A percentile compares a stretch with the other conserved stretches of the same genome.
These are phyloP conservation scores for Graphilbum sp. DNA, from an alignment of 2,329 filamentous ascomycete genomes.

Conservation along the genomic window DNA sequence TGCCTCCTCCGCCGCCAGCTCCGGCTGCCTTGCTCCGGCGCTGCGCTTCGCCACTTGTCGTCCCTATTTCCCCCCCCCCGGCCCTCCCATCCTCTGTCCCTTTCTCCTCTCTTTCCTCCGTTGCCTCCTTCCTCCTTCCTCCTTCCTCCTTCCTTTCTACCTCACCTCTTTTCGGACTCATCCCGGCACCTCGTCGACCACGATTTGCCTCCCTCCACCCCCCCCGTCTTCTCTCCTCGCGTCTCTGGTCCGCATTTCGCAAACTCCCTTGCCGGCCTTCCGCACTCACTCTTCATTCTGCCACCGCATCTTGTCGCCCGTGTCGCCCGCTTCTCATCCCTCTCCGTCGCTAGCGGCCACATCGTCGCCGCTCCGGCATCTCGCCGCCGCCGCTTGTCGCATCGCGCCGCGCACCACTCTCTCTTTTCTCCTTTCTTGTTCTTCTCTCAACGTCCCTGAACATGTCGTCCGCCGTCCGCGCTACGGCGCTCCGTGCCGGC, in stretches of 20 bases:
- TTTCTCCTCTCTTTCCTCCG: background rate
- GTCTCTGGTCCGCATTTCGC: background rate
- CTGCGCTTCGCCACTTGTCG: conserved; percentile 3
- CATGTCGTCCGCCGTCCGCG: conserved; percentile 35
- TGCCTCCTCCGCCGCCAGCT: conserved; percentile 2
- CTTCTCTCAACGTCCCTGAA: background rate
- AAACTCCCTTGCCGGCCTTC: background rate
- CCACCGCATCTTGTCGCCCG: too few species aligned
- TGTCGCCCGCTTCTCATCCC: too few species aligned
- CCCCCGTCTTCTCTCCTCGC: background rate
- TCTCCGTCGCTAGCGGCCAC: too few species aligned
- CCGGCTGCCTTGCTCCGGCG: conserved; percentile 1
- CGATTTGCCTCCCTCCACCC: background rate
- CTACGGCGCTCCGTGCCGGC: conserved; percentile 42
- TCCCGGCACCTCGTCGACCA: background rate
- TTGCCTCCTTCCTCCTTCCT: background rate
- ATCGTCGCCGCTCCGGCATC: background rate
- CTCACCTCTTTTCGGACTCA: background rate
- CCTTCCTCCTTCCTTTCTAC: background rate
- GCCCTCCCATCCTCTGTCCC: background rate
- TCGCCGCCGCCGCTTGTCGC: too few species aligned
- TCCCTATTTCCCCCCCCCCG: background rate
- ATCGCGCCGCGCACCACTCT: too few species aligned
- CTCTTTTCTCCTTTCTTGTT: background rate
- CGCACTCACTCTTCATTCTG: too few species aligned